Percentiles rank a stretch among this genome's conserved stretches.
Evolutionary conservation across 257 asterid genomes (phyloP).

Genomic region (Asclepias syriaca): DNA sequence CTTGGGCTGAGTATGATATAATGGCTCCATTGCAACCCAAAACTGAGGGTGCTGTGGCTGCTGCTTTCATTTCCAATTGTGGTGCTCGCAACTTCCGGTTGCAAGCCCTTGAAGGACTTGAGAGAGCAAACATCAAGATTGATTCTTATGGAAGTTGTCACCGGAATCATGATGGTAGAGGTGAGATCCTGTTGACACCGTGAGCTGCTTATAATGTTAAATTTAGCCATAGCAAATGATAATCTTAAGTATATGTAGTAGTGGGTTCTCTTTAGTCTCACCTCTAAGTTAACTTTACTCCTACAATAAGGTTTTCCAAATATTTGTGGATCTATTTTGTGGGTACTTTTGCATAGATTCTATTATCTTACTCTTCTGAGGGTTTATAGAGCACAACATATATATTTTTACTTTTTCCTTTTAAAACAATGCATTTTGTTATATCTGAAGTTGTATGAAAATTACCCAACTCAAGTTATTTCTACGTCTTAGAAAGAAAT

Average conservation of each 20-base stretch:
- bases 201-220: neutral
- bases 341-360: neutral
- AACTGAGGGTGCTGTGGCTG: conserved; percentile 72
- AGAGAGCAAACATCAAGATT: conserved; percentile 55
- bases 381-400: neutral
- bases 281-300: neutral
- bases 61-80: conserved; percentile 96
- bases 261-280: neutral
- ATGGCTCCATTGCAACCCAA: conserved; percentile 93
- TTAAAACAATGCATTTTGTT: neutral
- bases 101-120: conserved; percentile 84
- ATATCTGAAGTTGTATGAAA: neutral
- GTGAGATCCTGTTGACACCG: conserved; percentile 26
- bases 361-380: neutral
- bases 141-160: conserved; percentile 96
- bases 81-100: conserved; percentile 87
- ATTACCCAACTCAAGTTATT: neutral
- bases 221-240: neutral
- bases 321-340: neutral
- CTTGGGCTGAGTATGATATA: conserved; percentile 96
- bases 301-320: neutral
- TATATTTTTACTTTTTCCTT: neutral
- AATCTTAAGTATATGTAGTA: neutral
- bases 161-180: conserved; percentile 70
- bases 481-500: neutral